These are phyloP conservation scores for Chaetomium olivaceum DNA, from an alignment of 2,329 filamentous ascomycete genomes.

Conservation along the genomic window DNA sequence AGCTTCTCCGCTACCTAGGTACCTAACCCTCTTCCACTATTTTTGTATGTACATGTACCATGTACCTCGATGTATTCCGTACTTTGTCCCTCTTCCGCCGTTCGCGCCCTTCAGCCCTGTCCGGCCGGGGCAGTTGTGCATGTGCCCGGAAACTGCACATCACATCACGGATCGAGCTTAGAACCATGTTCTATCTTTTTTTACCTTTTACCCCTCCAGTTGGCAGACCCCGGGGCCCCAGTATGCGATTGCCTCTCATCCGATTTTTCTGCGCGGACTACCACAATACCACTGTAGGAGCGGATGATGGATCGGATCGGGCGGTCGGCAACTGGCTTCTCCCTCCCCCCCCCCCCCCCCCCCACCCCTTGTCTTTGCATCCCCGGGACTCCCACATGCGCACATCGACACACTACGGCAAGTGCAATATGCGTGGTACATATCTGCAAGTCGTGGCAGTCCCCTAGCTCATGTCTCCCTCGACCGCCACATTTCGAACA, in stretches of 20 bases:
- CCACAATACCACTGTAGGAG: not conserved
- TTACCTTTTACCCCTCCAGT: conserved; percentile 22
- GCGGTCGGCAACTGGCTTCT: conserved; percentile 15
- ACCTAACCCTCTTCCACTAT: not conserved
- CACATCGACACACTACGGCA: not conserved
- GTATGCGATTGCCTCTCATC: not conserved
- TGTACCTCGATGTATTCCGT: not conserved
- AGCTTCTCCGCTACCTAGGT: not conserved
- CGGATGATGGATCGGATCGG: not conserved
- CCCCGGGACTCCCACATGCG: conserved; percentile 8
- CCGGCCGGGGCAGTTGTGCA: conserved; percentile 5
- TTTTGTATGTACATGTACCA: not conserved
- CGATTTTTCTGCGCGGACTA: not conserved
- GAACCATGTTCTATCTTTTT: not conserved
- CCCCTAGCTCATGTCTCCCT: not conserved
- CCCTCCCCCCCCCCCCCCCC: conserved; percentile 14
- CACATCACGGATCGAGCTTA: not conserved
- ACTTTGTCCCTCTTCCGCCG: conserved; percentile 3
- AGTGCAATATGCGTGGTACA: not conserved
- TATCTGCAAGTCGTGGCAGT: conserved; percentile 14
- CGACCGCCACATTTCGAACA: conserved; percentile 16
- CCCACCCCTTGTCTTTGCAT: conserved; percentile 18
- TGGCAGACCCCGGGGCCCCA: conserved; percentile 12
- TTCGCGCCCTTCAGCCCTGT: conserved; percentile 19
- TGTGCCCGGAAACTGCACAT: conserved; percentile 11